A percentile compares a stretch with the other conserved stretches of the same genome.
phyloP scores from a whole-genome alignment of 1,139 yeast species.

The Magnusiomyces ingens region DNA sequence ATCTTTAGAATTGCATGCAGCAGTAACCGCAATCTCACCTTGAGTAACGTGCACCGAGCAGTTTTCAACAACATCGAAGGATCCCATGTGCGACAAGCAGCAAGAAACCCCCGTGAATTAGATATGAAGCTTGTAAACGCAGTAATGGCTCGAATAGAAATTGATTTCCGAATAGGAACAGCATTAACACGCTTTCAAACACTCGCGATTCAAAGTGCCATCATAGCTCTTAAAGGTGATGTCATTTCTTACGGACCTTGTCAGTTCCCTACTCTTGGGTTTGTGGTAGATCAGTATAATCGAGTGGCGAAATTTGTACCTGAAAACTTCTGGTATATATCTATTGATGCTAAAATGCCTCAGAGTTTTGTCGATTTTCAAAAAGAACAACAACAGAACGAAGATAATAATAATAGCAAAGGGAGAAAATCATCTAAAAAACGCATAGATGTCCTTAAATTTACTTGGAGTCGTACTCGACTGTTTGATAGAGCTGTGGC shows the following conservation, averaged over 20 bases:
- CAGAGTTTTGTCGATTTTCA: constrained; percentile 26
- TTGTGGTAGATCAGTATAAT: constrained; percentile 88
- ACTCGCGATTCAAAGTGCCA: constrained; percentile 36
- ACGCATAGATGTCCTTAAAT: constrained; percentile 29
- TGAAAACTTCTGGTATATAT: constrained; percentile 77
- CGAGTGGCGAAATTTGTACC: constrained; percentile 64
- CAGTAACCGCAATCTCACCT: constrained; percentile 47
- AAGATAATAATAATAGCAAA: constrained; percentile 2
- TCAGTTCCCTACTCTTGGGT: constrained; percentile 95
- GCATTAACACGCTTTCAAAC: constrained; percentile 80
- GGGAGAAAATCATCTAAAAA: background rate
- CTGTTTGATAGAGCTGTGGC: constrained; percentile 69
- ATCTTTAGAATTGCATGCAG: constrained; percentile 50
- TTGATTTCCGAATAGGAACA: constrained; percentile 85
- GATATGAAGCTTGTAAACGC: constrained; percentile 74
- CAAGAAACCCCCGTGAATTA: constrained; percentile 54
- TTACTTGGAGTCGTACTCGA: constrained; percentile 64
- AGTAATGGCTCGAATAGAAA: constrained; percentile 75
- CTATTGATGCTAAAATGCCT: constrained; percentile 41
- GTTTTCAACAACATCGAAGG: constrained; percentile 82
- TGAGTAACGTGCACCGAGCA: constrained; percentile 58
- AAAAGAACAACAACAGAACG: background rate
- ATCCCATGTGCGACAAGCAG: constrained; percentile 67
- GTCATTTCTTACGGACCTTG: constrained; percentile 83
- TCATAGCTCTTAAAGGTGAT: constrained; percentile 23